phyloP scores from a whole-genome alignment of 169 alveolate genomes.

The Plasmodium gaboni region DNA sequence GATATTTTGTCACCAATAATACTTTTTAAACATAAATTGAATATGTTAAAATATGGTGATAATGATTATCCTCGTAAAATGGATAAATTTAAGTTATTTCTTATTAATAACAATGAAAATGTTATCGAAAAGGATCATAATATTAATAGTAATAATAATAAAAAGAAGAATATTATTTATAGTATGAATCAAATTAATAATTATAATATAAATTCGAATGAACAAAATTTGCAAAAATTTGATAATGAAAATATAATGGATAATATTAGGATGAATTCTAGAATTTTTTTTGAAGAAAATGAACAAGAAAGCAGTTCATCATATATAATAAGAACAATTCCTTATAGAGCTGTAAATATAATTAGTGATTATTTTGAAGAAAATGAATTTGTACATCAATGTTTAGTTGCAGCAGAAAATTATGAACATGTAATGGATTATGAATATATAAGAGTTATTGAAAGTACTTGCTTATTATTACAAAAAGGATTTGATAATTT shows the following conservation, averaged over 20 bases:
- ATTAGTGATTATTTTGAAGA: conserved; percentile 76
- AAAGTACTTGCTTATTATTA: conserved; percentile 52
- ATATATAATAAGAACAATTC: conserved; percentile 32
- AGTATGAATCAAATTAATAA: too few species aligned
- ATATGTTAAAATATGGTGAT: conserved; percentile 89
- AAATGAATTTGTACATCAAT: conserved; percentile 71
- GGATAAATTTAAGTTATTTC: conserved; percentile 34
- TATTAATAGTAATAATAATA: conserved; percentile 5
- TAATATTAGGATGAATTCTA: conserved; percentile 32
- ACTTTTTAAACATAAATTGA: conserved; percentile 88
- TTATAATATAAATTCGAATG: too few species aligned
- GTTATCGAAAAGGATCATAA: not conserved
- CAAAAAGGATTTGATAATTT: conserved; percentile 74
- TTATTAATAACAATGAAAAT: conserved; percentile 11
- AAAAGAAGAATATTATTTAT: not conserved
- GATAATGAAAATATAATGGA: conserved; percentile 37
- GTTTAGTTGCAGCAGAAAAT: conserved; percentile 34
- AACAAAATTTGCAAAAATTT: too few species aligned
- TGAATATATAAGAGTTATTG: conserved; percentile 74
- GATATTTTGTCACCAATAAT: conserved; percentile 89
- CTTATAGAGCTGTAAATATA: conserved; percentile 49
- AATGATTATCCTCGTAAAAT: conserved; percentile 82
- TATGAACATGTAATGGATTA: conserved; percentile 76
- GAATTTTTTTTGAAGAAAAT: conserved; percentile 58
- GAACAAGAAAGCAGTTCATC: conserved; percentile 27